Conservation (phyloP, 768 basidiomycete species). For the Filobasidium floriforme region DNA sequence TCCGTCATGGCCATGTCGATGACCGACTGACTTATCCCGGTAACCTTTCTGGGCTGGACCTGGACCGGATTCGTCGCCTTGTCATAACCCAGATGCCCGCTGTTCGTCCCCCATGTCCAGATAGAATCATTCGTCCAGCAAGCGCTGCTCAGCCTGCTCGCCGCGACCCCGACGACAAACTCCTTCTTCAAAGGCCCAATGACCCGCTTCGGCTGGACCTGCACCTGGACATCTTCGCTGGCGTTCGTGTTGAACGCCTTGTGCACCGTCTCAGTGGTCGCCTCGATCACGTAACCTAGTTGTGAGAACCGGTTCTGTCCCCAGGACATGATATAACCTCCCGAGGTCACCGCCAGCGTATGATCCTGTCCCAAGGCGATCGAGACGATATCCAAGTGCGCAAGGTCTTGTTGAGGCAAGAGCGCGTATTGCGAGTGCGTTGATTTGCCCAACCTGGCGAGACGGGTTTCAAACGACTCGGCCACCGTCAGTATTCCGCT, state of each 20-base stretch:
- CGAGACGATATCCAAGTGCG: constrained; percentile 52
- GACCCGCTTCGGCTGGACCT: constrained; percentile 67
- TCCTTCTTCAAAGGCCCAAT: constrained; percentile 70
- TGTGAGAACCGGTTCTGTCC: constrained; percentile 83
- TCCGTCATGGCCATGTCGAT: constrained; percentile 70
- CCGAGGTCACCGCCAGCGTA: constrained; percentile 70
- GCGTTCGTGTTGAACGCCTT: constrained; percentile 19
- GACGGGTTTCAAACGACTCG: constrained; percentile 3
- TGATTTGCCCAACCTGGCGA: constrained; percentile 59
- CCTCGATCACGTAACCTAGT: constrained; percentile 75
- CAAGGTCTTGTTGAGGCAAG: constrained; percentile 55
- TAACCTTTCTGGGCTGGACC: constrained; percentile 68
- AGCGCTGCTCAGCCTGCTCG: constrained; percentile 75
- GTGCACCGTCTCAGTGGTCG: constrained; percentile 27
- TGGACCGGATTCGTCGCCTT: constrained; percentile 66
- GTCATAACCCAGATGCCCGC: constrained; percentile 88
- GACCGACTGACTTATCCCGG: constrained; percentile 64
- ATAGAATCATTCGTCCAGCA: constrained; percentile 65
- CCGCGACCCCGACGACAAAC: constrained; percentile 68
- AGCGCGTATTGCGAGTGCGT: constrained; percentile 73
- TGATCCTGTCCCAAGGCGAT: constrained; percentile 92
- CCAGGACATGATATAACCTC: constrained; percentile 82
- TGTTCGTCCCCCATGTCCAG: constrained; percentile 77
- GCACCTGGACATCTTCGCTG: constrained; percentile 63
- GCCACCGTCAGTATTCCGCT: background rate